Base-by-base conservation (phyloP, 2,329 filamentous ascomycete species). In the Ilyonectria sp. region DNA sequence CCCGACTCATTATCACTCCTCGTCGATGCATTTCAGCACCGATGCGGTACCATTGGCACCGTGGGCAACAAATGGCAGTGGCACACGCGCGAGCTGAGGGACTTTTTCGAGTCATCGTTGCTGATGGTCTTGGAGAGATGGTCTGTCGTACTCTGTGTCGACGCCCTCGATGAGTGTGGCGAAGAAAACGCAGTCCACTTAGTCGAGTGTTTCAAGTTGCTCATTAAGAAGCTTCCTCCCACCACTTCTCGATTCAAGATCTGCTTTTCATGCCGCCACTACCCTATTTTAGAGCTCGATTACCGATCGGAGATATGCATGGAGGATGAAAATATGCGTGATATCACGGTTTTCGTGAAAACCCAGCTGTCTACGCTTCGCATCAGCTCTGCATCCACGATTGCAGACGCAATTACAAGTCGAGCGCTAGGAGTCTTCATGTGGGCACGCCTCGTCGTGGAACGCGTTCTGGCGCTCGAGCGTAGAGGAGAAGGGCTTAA, bases 101-200 rank as follows among this genome's bases (percentile, higher is more conserved):
- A 21, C 0, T 65, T 72, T n/a, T 68, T 81, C 13, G 6, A 62
- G 29, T 60, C 19, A 1, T 69, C 70, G 0, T 54, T 81, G 29
- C 29, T n/a, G 2, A 70, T 65, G 9, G 23, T 78, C 4, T 21
- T 79, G 2, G 17, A 72, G 6, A 54, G 3, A 10, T 72, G 52
- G 0, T 43, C 69, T 7, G 53, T 80, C 3, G 73, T 66, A 60
- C 19, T 81, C 2, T 79, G 80, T 33, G 54, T 82, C n/a, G 81
- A 82, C 26, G 80, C 80, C 0, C 53, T 82, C 1, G 79, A 82
- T 62, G 80, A 82, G 61, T 73, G 73, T 44, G 79, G 77, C 11
- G 37, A 78, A 59, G 40, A 72, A 0, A 60, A 53, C 37, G 79
- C 78, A 1, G 43, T 67, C 1, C 3, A 63, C 0, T 47, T 81